A percentile compares a stretch with the other conserved stretches of the same genome.
These are phyloP conservation scores for Pestalotiopsis sp. DNA, from an alignment of 2,329 filamentous ascomycete genomes.

Conservation along the genomic window DNA sequence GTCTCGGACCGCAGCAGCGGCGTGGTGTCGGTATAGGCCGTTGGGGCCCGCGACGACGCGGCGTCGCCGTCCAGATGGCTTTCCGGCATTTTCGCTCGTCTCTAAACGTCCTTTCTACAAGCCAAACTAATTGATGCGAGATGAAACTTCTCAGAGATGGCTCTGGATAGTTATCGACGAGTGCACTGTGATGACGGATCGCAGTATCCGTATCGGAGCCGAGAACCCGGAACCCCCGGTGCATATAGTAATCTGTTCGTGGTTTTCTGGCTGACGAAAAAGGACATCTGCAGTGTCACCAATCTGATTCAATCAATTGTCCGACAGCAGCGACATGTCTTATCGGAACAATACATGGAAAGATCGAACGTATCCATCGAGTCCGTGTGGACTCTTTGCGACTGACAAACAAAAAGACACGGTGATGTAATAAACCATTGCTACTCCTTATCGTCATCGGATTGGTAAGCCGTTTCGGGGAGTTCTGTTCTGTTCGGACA, in stretches of 20 bases:
- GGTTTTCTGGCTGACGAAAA: too few relatives aligned
- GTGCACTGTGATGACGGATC: neutral
- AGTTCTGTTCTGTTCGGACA: neutral
- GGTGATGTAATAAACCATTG: neutral
- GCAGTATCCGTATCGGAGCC: neutral
- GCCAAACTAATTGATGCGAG: neutral
- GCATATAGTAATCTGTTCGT: neutral
- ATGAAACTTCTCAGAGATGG: neutral
- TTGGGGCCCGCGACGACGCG: constrained; percentile 15
- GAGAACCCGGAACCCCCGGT: neutral
- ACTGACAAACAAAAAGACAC: neutral
- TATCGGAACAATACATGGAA: neutral
- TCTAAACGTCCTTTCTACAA: neutral
- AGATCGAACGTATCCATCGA: neutral
- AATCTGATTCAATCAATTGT: neutral
- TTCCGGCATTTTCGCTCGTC: constrained; percentile 3
- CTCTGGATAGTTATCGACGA: neutral
- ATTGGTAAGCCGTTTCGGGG: constrained; percentile 11
- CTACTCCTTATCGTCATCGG: constrained; percentile 5
- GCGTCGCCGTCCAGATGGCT: constrained; percentile 12
- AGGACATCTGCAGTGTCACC: neutral
- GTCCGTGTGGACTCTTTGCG: neutral
- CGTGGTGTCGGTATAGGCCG: constrained; percentile 25
- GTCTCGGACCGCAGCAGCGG: constrained; percentile 26
- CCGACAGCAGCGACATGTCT: neutral